Percentiles rank a stretch among this genome's conserved stretches.
These are phyloP conservation scores for Clohesyomyces aquaticus DNA, from an alignment of 495 filamentous ascomycete genomes.

Conservation along the genomic window DNA sequence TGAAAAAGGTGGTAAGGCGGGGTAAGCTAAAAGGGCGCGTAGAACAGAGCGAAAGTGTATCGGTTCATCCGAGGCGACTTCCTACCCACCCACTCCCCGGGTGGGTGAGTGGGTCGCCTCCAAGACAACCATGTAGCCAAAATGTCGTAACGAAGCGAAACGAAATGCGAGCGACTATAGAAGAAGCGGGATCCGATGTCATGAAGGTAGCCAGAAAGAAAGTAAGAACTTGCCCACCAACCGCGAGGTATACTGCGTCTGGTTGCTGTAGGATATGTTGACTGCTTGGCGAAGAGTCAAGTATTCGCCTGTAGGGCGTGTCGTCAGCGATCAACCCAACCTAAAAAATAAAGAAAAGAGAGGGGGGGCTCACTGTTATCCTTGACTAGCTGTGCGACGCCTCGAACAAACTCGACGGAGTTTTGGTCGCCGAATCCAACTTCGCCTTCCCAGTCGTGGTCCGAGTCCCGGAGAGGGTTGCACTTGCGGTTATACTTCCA, in stretches of 20 bases:
- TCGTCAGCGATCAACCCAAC: slow-evolving; percentile 3
- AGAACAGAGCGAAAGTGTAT: no score
- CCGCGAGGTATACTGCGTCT: slow-evolving; percentile 45
- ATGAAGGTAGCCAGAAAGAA: slow-evolving; percentile 41
- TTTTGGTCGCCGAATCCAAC: slow-evolving; percentile 25
- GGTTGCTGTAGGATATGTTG: slow-evolving; percentile 40
- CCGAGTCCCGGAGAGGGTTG: slow-evolving; percentile 38
- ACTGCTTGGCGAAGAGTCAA: slow-evolving; percentile 37
- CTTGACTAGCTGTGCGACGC: slow-evolving; percentile 40
- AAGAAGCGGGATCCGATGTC: neutral
- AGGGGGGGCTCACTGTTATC: slow-evolving; percentile 44
- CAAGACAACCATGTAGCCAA: neutral
- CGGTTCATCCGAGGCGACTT: no score
- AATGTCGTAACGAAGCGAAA: neutral
- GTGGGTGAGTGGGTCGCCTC: slow-evolving; percentile 4
- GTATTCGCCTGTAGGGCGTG: slow-evolving; percentile 39
- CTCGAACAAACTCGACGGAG: slow-evolving; percentile 37
- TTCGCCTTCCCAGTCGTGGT: slow-evolving; percentile 36
- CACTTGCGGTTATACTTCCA: slow-evolving; percentile 47
- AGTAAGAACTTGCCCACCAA: slow-evolving; percentile 47
- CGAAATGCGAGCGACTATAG: neutral
- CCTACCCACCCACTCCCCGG: no score
- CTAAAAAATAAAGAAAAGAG: neutral
- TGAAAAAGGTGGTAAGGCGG: neutral
- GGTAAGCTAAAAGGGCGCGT: neutral